Conservation (phyloP, 179 eudicot genomes). For the Vitellaria paradoxa region DNA sequence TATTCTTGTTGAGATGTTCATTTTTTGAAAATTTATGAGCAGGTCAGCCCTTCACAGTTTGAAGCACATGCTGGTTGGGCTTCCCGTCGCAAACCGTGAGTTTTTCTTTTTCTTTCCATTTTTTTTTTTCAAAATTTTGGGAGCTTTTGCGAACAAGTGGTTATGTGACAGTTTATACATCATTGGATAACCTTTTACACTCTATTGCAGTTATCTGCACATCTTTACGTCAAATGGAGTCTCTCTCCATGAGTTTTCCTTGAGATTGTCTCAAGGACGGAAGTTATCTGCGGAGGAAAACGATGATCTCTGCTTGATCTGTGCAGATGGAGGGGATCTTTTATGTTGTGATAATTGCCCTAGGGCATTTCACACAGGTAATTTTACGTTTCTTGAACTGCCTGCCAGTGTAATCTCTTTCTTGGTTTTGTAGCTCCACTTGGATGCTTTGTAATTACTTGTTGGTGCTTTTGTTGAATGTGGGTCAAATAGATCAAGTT, state of each 20-base stretch:
- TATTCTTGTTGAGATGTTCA: slow-evolving; percentile 8
- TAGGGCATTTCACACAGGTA: slow-evolving; percentile 63
- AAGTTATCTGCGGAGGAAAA: slow-evolving; percentile 43
- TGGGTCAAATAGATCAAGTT: background rate
- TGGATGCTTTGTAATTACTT: background rate
- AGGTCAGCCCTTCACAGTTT: slow-evolving; percentile 72
- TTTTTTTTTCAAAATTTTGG: background rate
- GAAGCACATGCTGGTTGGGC: slow-evolving; percentile 81
- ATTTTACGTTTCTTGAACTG: background rate
- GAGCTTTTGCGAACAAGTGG: background rate
- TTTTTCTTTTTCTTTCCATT: slow-evolving; percentile 7
- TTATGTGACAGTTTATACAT: background rate
- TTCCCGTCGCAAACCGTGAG: slow-evolving; percentile 71
- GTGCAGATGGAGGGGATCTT: slow-evolving; percentile 64
- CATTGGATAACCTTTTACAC: background rate
- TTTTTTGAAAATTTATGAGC: slow-evolving; percentile 17
- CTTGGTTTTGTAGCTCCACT: background rate
- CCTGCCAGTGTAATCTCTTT: background rate
- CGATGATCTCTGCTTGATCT: slow-evolving; percentile 59
- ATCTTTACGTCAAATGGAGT: slow-evolving; percentile 75
- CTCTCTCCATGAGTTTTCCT: slow-evolving; percentile 61
- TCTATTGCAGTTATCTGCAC: slow-evolving; percentile 47
- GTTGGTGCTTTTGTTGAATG: background rate
- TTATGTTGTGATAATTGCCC: slow-evolving; percentile 68
- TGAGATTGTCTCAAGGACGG: slow-evolving; percentile 37